A percentile compares a stretch with the other conserved stretches of the same genome.
phyloP scores from a whole-genome alignment of 176 grass and related monocot genomes.

The Carex cristatella region DNA sequence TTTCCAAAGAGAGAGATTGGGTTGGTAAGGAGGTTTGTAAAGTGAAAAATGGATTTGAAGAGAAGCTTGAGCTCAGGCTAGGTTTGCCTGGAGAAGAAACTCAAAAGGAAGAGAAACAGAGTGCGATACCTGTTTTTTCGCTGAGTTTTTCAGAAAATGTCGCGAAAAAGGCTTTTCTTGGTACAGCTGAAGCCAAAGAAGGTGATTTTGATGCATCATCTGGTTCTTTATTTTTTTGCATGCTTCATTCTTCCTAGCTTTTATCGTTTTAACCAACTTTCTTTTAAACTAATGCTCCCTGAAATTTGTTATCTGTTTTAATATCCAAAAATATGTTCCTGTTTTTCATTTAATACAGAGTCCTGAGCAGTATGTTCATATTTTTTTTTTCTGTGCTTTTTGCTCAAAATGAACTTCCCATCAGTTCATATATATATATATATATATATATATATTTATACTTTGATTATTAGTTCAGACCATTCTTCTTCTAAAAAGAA shows the following conservation, averaged over 20 bases:
- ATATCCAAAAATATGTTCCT: neutral
- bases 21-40: slow-evolving; percentile 9
- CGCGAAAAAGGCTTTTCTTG: slow-evolving; percentile 10
- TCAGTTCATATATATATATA: neutral
- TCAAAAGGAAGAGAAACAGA: slow-evolving; percentile 4
- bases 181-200: slow-evolving; percentile 3
- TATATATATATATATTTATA: neutral
- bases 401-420: neutral
- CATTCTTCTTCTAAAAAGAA: neutral
- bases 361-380: neutral
- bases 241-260: neutral
- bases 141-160: slow-evolving; percentile 16
- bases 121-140: neutral
- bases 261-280: neutral
- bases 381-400: neutral
- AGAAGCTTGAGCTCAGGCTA: slow-evolving; percentile 26
- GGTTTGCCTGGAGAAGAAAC: slow-evolving; percentile 21
- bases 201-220: neutral
- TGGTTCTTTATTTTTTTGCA: neutral
- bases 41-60: slow-evolving; percentile 18
- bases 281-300: neutral
- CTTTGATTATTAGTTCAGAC: neutral
- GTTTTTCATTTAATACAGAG: neutral
- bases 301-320: neutral
- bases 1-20: slow-evolving; percentile 21